Evolutionary conservation across 768 basidiomycete genomes (phyloP), one percentile per base, ranked within the genome.

Genomic region (Omphalotus guepiniiformis): DNA sequence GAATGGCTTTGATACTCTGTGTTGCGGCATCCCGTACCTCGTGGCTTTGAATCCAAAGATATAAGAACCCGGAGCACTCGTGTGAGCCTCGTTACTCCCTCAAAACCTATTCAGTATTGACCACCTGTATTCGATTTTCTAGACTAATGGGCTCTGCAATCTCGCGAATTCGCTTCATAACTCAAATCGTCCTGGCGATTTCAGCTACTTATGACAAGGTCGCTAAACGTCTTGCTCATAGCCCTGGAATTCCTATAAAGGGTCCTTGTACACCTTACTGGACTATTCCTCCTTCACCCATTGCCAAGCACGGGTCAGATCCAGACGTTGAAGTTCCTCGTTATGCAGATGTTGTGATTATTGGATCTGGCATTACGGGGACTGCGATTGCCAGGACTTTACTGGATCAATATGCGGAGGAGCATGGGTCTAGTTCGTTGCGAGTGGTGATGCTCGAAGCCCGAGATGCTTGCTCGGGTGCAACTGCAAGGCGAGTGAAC

Each of bases 351-450:
- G 63, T 89, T 2, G 79, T 88, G 21, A 69, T 90, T 42, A 75
- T 90, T 45, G 88, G 88, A 2, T 83, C 82, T n/a, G 88, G 88
- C 0, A 85, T 90, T 49, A 82, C 87, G 0, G 85, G 86, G 3
- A 71, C 83, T 0, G 71, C 80, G 1, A 61, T 86, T 37, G 80
- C 76, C 4, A 74, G 79, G 51, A 73, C 74, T 7, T 50, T 84
- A 19, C 66, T 88, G 13, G 66, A 71, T 32, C 12, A 18, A 19
- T 25, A 21, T 25, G 59, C 61, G 15, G 55, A 59, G 18, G 30
- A 32, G 9, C 9, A 32, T 9, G 30, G n/a, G 6, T 44, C 48
- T 23, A 55, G 62, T 44, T 47, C 53, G 23, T 49, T 78, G 12
- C 64, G 67, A 29, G 61, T 93, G 2, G 77, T 89, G 18, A 82